Percentiles rank a stretch among this genome's conserved stretches.
phyloP scores from a whole-genome alignment of 257 asterid genomes.

The Craterostigma plantagineum region DNA sequence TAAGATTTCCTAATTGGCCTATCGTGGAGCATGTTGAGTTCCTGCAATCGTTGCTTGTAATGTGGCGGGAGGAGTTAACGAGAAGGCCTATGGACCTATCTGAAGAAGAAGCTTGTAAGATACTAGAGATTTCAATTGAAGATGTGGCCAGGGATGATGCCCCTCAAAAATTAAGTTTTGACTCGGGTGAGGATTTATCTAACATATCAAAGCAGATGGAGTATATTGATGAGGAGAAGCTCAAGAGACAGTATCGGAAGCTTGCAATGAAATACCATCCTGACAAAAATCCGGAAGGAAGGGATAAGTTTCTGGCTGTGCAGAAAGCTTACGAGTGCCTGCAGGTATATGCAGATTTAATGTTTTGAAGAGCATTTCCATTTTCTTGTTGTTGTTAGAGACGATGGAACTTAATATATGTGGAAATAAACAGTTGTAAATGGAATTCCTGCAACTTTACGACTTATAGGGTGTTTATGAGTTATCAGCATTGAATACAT shows the following conservation, averaged over 20 bases:
- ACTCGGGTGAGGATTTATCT: conserved; percentile 27
- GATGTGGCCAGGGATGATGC: conserved; percentile 85
- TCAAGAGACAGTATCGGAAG: conserved; percentile 89
- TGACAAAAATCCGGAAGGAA: conserved; percentile 95
- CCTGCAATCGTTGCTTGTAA: conserved; percentile 81
- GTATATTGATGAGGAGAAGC: conserved; percentile 92
- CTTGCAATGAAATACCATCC: conserved; percentile 99
- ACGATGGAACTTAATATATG: no score
- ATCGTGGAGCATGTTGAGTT: conserved; percentile 97
- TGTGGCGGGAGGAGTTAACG: conserved; percentile 98
- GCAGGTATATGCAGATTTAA: conserved; percentile 40
- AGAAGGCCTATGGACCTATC: conserved; percentile 99
- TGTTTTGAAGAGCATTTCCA: conserved; percentile 8
- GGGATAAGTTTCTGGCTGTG: conserved; percentile 93
- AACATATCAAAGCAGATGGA: conserved; percentile 71
- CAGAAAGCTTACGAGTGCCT: conserved; percentile 96
- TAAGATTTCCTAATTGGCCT: conserved; percentile 97
- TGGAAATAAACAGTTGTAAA: no score
- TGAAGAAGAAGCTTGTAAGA: conserved; percentile 94
- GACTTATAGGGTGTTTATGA: no score
- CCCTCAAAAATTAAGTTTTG: conserved; percentile 28
- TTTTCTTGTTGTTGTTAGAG: neutral
- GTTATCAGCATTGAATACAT: no score
- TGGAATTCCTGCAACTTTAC: no score
- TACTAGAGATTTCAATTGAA: conserved; percentile 78